phyloP scores from a whole-genome alignment of 192 early-diverging fungal genomes.

The Mortierella hygrophila region DNA sequence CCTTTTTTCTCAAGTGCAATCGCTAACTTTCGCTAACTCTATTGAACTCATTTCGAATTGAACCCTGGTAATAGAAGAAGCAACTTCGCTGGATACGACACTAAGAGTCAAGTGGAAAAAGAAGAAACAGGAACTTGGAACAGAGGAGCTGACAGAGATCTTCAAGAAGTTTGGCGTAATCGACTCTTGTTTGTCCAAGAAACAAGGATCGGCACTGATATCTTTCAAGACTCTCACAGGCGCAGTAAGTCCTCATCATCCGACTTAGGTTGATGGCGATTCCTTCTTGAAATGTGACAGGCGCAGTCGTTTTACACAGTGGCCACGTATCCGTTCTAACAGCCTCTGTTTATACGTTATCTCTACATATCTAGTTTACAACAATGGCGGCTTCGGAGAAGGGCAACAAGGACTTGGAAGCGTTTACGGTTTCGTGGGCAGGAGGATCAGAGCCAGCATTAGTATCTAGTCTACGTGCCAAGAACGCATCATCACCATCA shows the following conservation, averaged over 20 bases:
- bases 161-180: slow-evolving; percentile 57
- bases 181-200: slow-evolving; percentile 59
- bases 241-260: slow-evolving; percentile 52
- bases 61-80: slow-evolving; percentile 20
- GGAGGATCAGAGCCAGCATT: slow-evolving; percentile 54
- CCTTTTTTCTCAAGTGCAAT: background rate
- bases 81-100: slow-evolving; percentile 58
- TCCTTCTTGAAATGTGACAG: background rate
- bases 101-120: slow-evolving; percentile 66
- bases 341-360: background rate
- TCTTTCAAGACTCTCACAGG: slow-evolving; percentile 61
- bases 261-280: too few relatives aligned
- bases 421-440: slow-evolving; percentile 64
- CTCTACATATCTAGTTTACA: slow-evolving; percentile 45
- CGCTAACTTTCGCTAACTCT: background rate
- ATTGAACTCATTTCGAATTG: background rate
- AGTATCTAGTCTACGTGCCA: slow-evolving; percentile 49
- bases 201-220: slow-evolving; percentile 56
- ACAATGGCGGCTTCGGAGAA: slow-evolving; percentile 54
- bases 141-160: slow-evolving; percentile 32
- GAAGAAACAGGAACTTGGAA: slow-evolving; percentile 57
- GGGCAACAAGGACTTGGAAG: slow-evolving; percentile 31
- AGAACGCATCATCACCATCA: slow-evolving; percentile 11
- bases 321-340: background rate
- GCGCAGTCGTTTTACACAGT: background rate